A percentile compares a stretch with the other conserved stretches of the same genome.
These are phyloP conservation scores for Ensete ventricosum DNA, from an alignment of 176 grass and related monocot genomes.

Conservation along the genomic window DNA sequence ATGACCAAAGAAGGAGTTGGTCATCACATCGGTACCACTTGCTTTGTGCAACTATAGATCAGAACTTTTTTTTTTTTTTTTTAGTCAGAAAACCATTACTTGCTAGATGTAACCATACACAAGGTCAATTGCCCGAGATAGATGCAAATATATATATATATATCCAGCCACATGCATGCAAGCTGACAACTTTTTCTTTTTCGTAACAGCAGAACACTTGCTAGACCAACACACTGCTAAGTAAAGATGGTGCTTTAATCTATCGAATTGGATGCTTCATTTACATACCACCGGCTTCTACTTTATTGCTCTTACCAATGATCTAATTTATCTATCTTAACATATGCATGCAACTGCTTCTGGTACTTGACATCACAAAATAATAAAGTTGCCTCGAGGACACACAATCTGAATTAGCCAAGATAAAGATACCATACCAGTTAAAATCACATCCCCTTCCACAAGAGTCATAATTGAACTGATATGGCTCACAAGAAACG, in stretches of 20 bases:
- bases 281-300: not conserved
- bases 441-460: slow-evolving; percentile 96
- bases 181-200: too few relatives aligned
- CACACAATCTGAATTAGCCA: not conserved
- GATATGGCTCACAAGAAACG: slow-evolving; percentile 89
- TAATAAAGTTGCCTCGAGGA: not conserved
- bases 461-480: slow-evolving; percentile 84
- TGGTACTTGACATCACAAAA: not conserved
- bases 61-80: too few relatives aligned
- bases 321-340: not conserved
- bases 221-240: too few relatives aligned
- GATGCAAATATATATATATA: too few relatives aligned
- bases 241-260: not conserved
- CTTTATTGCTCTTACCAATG: not conserved
- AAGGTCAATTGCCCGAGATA: too few relatives aligned
- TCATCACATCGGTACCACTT: too few relatives aligned
- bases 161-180: too few relatives aligned
- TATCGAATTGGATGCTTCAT: not conserved
- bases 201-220: too few relatives aligned
- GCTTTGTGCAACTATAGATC: too few relatives aligned
- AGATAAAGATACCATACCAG: slow-evolving; percentile 32
- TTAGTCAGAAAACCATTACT: too few relatives aligned
- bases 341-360: not conserved
- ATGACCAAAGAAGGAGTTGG: too few relatives aligned
- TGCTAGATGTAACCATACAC: too few relatives aligned